These are phyloP conservation scores for Cubamyces sp. DNA, from an alignment of 768 basidiomycete genomes.

Conservation along the genomic window DNA sequence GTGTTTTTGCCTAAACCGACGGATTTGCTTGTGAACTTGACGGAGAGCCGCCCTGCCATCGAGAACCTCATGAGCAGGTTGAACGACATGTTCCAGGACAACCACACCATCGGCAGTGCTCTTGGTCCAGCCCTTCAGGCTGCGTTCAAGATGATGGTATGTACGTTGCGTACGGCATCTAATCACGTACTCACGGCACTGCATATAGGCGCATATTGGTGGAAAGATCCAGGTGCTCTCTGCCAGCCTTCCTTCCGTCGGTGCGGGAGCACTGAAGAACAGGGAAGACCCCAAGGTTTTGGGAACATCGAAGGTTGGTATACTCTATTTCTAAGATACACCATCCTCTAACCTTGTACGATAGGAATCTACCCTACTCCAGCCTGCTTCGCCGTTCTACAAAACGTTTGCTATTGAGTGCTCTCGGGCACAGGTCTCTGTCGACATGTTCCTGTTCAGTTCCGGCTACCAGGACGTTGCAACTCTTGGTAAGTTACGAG, in stretches of 20 bases:
- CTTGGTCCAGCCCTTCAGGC: conserved; percentile 94
- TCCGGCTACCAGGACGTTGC: conserved; percentile 94
- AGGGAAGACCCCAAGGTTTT: conserved; percentile 96
- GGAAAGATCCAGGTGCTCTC: conserved; percentile 92
- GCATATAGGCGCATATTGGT: conserved; percentile 78
- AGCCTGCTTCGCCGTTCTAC: conserved; percentile 94
- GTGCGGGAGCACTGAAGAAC: conserved; percentile 91
- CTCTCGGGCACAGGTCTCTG: conserved; percentile 94
- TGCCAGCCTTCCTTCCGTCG: conserved; percentile 83
- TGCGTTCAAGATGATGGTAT: conserved; percentile 92
- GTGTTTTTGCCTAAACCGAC: conserved; percentile 97
- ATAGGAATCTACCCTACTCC: conserved; percentile 89
- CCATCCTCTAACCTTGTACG: not conserved
- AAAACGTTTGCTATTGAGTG: conserved; percentile 99
- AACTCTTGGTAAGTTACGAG: conserved; percentile 65
- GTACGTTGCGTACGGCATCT: not conserved
- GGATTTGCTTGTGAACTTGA: conserved; percentile 93
- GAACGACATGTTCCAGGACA: conserved; percentile 98
- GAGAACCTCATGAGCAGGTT: conserved; percentile 83
- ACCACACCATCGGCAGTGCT: conserved; percentile 89
- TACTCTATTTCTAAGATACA: not conserved
- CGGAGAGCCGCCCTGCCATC: conserved; percentile 78
- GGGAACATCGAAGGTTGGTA: conserved; percentile 83
- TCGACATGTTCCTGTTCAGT: conserved; percentile 99
- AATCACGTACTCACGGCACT: not conserved